Base-by-base conservation (phyloP, 2,329 filamentous ascomycete genomes). In the Stachybotrys echinatus region DNA sequence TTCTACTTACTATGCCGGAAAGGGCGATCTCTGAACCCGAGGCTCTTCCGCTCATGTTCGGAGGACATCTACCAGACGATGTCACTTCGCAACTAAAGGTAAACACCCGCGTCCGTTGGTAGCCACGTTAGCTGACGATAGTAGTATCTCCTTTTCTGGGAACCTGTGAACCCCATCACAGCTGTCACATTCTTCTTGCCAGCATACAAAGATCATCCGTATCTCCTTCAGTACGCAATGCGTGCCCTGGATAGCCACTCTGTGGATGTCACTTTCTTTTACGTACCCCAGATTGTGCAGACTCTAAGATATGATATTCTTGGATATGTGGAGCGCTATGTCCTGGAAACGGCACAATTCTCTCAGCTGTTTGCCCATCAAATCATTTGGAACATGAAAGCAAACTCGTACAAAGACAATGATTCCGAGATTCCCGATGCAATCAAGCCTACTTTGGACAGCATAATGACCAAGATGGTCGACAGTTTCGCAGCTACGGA, bases 361-460 rank as follows among this genome's bases (percentile, higher is more conserved):
- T 97, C 94, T n/a, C 94, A 97, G 67, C 74, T 97, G 8, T 99
- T 99, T 68, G 92, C 95, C 3, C 95, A 99, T 67, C 94, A 99
- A 62, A 97, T 99, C 58, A 99, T 99, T 64, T 99, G 95, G 94
- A 99, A 99, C 66, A 99, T 99, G 87, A 99, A 97, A 67, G 94
- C 94, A 27, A 99, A 99, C 67, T 89, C 92, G 1, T 99, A 89
- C 77, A 99, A 96, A 67, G 95, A 99, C 57, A 92, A 99, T 61
- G 90, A 96, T 58, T 92, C 87, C 14, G 83, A 87, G 60, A 81
- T 95, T 55, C 92, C 94, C 19, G 94, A 99, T 67, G 81, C 84
- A 4, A 88, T 96, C 62, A 99, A 99, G 65, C 92, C 94, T 3
- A 94, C 87, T 0, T 80, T 99, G 3, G 95, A 99, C 70, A 84